These are phyloP conservation scores for Phaseolus coccineus DNA, from an alignment of 331 rosid genomes.

Conservation along the genomic window DNA sequence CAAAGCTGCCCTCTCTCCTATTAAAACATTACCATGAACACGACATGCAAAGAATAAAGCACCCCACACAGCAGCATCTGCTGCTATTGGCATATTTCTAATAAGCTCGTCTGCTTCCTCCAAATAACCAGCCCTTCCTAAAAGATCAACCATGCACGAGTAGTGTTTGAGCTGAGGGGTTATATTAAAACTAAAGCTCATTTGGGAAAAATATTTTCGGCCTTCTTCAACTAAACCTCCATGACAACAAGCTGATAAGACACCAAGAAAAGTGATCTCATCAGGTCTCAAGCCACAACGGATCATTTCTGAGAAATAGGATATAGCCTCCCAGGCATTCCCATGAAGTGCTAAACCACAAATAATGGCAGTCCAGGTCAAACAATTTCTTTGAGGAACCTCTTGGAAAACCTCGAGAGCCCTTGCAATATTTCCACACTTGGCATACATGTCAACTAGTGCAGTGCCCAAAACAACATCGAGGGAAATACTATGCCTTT, in stretches of 20 bases:
- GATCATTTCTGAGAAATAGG: constrained; percentile 73
- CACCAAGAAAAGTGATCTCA: constrained; percentile 84
- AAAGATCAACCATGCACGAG: constrained; percentile 89
- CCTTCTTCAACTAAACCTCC: constrained; percentile 83
- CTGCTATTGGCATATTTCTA: constrained; percentile 64
- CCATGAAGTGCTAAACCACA: constrained; percentile 84
- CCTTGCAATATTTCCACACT: constrained; percentile 77
- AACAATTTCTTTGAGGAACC: constrained; percentile 68
- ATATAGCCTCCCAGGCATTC: constrained; percentile 62
- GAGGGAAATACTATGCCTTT: constrained; percentile 53
- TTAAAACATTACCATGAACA: constrained; percentile 63
- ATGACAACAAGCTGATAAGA: constrained; percentile 86
- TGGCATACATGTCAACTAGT: constrained; percentile 83
- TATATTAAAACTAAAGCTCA: constrained; percentile 64
- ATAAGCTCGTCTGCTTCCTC: constrained; percentile 78
- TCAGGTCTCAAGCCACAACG: constrained; percentile 68
- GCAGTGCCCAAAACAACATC: constrained; percentile 79
- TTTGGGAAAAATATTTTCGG: constrained; percentile 63
- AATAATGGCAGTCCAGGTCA: constrained; percentile 90
- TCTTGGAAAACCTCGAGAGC: constrained; percentile 73
- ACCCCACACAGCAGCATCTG: constrained; percentile 81
- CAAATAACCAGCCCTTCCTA: constrained; percentile 82
- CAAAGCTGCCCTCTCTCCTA: constrained; percentile 76
- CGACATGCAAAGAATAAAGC: constrained; percentile 81
- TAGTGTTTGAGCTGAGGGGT: constrained; percentile 71